Base-by-base conservation (phyloP, 2,329 filamentous ascomycete species). In the Calonectria pseudoreteaudii region DNA sequence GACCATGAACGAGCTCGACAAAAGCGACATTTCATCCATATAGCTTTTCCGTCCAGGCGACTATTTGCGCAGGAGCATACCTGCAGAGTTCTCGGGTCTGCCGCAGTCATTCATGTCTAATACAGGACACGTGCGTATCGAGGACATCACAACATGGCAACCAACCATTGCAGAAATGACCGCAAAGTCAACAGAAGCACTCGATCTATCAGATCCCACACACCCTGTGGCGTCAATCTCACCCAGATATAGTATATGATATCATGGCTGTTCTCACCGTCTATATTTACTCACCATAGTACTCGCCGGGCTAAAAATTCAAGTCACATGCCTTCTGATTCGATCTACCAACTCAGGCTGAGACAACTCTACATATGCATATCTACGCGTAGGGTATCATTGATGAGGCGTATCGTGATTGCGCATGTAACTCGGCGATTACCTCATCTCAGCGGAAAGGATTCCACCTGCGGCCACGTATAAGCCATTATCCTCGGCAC, bases 381-480 rank as follows among this genome's bases (percentile, higher is more conserved):
- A 38, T 62, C 56, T 41, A 13, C 23, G 26, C 28, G 36, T 20
- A 62, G 34, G 56, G 56, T 62, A 20, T 20, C n/a, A 28, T 62
- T 11, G 9, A 3, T 50, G n/a, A 41, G 14, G 23, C 23, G n/a
- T n/a, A 60, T 52, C 18, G 31, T n/a, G 31, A 49, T 50, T 38
- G 23, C 34, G 41, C 56, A 62, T 62, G 38, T 36, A 26, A 62
- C 56, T 62, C 56, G 56, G 56, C 31, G 56, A 62, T 62, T 62
- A 62, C 26, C 56, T 62, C 56, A 62, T 62, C 56, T 62, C 36
- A 62, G 34, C 56, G 34, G 34, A 62, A 31, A 49, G 60, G 60
- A 65, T 49, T 23, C 23, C 60, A 41, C 13, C 23, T 16, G 10
- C 60, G 20, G 20, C 60, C 30, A 65, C 60, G 30, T 47, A 23